A percentile compares a stretch with the other conserved stretches of the same genome.
Conservation (phyloP, 208 protist genomes). For the Trypanosoma conorhini region DNA sequence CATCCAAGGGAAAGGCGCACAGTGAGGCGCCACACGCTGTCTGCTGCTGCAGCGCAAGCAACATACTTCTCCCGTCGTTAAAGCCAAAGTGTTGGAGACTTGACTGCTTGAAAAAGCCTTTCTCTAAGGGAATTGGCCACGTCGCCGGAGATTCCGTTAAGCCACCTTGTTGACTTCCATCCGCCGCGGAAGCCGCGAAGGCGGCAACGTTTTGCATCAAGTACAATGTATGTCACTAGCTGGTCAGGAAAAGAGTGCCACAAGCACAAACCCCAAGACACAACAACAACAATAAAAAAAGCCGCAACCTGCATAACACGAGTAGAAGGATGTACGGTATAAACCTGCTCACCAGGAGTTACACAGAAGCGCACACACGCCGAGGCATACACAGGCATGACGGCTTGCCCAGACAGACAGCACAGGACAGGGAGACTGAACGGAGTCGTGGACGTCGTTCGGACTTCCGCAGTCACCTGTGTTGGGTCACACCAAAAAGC, state of each 20-base stretch:
- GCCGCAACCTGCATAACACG: too few relatives aligned
- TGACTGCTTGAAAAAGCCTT: conserved; percentile 34
- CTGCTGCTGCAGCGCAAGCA: conserved; percentile 37
- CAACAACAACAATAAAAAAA: conserved; percentile 2
- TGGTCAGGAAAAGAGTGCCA: conserved; percentile 13
- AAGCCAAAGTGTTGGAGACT: conserved; percentile 58
- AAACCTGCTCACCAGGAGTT: too few relatives aligned
- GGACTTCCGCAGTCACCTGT: too few relatives aligned
- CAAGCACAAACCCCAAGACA: conserved; percentile 16
- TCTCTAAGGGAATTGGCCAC: conserved; percentile 28
- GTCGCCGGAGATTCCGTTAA: conserved; percentile 1
- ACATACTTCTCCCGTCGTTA: conserved; percentile 31
- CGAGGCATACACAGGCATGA: too few relatives aligned
- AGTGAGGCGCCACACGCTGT: conserved; percentile 41
- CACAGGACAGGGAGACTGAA: too few relatives aligned
- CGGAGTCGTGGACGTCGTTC: too few relatives aligned
- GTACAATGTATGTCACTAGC: not conserved
- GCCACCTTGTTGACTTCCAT: not conserved
- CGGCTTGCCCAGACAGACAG: too few relatives aligned
- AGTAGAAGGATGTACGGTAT: too few relatives aligned
- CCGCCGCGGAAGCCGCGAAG: not conserved
- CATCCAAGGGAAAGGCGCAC: conserved; percentile 34
- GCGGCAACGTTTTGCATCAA: not conserved
- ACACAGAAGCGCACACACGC: not conserved
- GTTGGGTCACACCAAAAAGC: too few relatives aligned